Conservation (phyloP, 345 rosid genomes). For the Citrus australasica region DNA sequence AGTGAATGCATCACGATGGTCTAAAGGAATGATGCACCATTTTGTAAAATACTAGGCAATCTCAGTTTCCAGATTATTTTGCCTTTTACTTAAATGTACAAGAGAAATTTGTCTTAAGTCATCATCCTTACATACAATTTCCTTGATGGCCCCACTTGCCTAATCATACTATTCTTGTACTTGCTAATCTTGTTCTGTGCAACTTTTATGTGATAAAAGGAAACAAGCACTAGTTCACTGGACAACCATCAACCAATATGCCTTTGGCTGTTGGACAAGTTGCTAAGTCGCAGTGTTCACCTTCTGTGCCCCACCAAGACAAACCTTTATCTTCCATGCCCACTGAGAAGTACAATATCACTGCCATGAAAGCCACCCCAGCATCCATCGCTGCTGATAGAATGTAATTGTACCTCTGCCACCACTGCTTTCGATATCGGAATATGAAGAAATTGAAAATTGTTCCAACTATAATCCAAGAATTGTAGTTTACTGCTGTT, state of each 20-base stretch:
- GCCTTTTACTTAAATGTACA: background rate
- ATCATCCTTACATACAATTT: background rate
- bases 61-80: background rate
- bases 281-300: slow-evolving; percentile 80
- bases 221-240: slow-evolving; percentile 29
- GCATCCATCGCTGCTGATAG: slow-evolving; percentile 87
- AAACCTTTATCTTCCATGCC: slow-evolving; percentile 53
- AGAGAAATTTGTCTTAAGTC: background rate
- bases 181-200: slow-evolving; percentile 13
- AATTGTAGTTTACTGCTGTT: slow-evolving; percentile 67
- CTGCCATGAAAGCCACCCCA: slow-evolving; percentile 87
- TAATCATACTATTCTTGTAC: background rate
- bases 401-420: slow-evolving; percentile 85
- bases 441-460: slow-evolving; percentile 78
- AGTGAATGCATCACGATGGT: slow-evolving; percentile 18
- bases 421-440: slow-evolving; percentile 71
- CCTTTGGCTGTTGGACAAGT: slow-evolving; percentile 78
- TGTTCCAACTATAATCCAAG: slow-evolving; percentile 78
- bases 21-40: slow-evolving; percentile 7
- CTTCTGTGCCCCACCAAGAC: slow-evolving; percentile 76
- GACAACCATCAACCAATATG: slow-evolving; percentile 53
- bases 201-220: background rate
- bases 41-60: background rate
- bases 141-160: background rate
- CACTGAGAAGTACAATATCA: slow-evolving; percentile 60